These are phyloP conservation scores for Erigeron philadelphicus DNA, from an alignment of 140 eudicot species.

Conservation along the genomic window DNA sequence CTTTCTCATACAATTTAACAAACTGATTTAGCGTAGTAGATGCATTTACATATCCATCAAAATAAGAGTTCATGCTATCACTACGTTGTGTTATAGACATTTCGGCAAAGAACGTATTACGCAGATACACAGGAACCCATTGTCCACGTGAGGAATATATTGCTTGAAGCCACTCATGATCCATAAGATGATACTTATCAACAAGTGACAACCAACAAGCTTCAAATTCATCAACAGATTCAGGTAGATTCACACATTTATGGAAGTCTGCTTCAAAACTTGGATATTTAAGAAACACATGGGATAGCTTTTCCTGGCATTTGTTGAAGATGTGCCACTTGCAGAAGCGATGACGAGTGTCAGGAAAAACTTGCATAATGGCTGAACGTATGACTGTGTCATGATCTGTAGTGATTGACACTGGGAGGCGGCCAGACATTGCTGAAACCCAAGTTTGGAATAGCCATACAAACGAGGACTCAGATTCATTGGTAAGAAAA, in stretches of 20 bases:
- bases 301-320: slow-evolving; percentile 71
- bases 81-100: slow-evolving; percentile 70
- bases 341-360: slow-evolving; percentile 75
- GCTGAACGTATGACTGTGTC: slow-evolving; percentile 63
- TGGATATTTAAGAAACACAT: slow-evolving; percentile 53
- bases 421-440: slow-evolving; percentile 54
- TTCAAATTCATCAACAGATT: slow-evolving; percentile 65
- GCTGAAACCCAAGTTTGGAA: slow-evolving; percentile 59
- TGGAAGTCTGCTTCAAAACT: slow-evolving; percentile 69
- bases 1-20: slow-evolving; percentile 66
- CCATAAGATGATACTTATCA: slow-evolving; percentile 56
- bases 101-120: slow-evolving; percentile 69
- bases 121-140: slow-evolving; percentile 70
- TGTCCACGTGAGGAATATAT: slow-evolving; percentile 59
- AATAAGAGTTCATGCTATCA: slow-evolving; percentile 79
- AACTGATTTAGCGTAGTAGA: slow-evolving; percentile 62
- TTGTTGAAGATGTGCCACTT: slow-evolving; percentile 81
- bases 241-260: slow-evolving; percentile 66
- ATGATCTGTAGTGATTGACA: slow-evolving; percentile 75
- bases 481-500: slow-evolving; percentile 60
- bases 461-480: slow-evolving; percentile 60
- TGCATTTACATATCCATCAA: slow-evolving; percentile 75
- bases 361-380: slow-evolving; percentile 66
- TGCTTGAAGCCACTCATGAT: slow-evolving; percentile 64
- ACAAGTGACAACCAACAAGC: slow-evolving; percentile 67